phyloP scores from a whole-genome alignment of 73 alveolate genomes.

The Diophrys sp. region DNA sequence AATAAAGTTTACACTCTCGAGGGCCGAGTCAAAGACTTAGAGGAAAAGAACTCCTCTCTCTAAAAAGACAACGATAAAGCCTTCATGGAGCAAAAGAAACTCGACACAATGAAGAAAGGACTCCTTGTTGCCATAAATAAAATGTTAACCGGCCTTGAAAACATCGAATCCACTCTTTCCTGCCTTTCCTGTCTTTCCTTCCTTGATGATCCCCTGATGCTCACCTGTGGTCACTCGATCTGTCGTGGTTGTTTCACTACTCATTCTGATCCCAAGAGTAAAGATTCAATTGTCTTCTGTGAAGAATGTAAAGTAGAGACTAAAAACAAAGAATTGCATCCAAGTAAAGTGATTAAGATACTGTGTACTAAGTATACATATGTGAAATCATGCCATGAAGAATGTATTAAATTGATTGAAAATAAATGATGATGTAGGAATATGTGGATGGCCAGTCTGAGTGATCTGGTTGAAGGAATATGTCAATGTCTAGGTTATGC shows the following conservation, averaged over 20 bases:
- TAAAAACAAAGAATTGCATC: conserved; percentile 52
- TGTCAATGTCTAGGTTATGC: not conserved
- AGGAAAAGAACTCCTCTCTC: conserved; percentile 5
- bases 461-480: not conserved
- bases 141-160: conserved; percentile 24
- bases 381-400: conserved; percentile 24
- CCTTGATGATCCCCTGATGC: conserved; percentile 56
- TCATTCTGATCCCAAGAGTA: conserved; percentile 70
- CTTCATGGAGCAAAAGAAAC: not conserved
- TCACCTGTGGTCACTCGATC: conserved; percentile 61
- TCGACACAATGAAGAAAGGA: conserved; percentile 2
- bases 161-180: conserved; percentile 44
- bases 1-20: conserved; percentile 6
- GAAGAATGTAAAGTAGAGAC: conserved; percentile 72
- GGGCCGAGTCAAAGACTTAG: conserved; percentile 16
- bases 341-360: conserved; percentile 48
- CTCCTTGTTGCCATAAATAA: conserved; percentile 13
- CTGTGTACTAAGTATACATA: conserved; percentile 42
- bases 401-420: not conserved
- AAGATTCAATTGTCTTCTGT: conserved; percentile 64
- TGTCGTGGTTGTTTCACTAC: conserved; percentile 54
- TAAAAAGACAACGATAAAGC: conserved; percentile 2
- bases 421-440: not conserved
- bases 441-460: not conserved
- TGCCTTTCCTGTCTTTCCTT: conserved; percentile 55